Evolutionary conservation across 2,329 filamentous ascomycete species (phyloP).

Genomic region (Talaromyces sp.): DNA sequence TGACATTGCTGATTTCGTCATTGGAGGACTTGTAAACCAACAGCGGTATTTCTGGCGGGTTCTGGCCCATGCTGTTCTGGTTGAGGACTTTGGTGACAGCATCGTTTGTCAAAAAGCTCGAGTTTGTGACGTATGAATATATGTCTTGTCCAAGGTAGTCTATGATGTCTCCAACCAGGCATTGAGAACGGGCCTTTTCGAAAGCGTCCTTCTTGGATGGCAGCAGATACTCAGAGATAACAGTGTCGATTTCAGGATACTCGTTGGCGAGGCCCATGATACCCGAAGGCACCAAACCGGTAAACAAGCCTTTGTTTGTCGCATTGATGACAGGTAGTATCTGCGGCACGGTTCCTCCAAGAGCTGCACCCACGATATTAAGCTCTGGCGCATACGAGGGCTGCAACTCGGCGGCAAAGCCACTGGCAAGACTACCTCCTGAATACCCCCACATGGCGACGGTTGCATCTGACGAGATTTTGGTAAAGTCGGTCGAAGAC

Average conservation of each 20-base stretch:
- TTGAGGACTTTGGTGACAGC: constrained; percentile 15
- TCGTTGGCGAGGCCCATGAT: constrained; percentile 22
- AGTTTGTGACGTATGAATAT: constrained; percentile 17
- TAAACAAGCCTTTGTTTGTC: constrained; percentile 27
- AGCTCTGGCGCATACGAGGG: constrained; percentile 48
- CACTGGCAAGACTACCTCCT: constrained; percentile 49
- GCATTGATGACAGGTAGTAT: constrained; percentile 31
- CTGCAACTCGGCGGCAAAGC: constrained; percentile 48
- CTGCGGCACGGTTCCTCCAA: constrained; percentile 47
- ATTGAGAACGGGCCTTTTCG: constrained; percentile 17
- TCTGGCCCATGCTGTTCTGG: constrained; percentile 30
- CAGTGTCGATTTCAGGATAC: constrained; percentile 17
- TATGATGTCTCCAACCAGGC: constrained; percentile 17
- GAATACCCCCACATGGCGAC: constrained; percentile 54
- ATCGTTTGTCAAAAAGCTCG: constrained; percentile 15
- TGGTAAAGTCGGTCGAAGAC: constrained; percentile 20
- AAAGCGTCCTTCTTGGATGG: constrained; percentile 18
- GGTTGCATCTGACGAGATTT: constrained; percentile 26
- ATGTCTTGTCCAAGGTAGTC: constrained; percentile 19
- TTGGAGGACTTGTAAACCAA: constrained; percentile 48
- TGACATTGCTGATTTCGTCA: constrained; percentile 44
- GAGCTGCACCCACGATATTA: constrained; percentile 43
- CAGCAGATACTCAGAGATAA: constrained; percentile 16
- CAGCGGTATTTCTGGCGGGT: constrained; percentile 43
- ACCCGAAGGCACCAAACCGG: constrained; percentile 33